Evolutionary conservation across 2,329 filamentous ascomycete genomes (phyloP).

Genomic region (Mariannaea sp.): DNA sequence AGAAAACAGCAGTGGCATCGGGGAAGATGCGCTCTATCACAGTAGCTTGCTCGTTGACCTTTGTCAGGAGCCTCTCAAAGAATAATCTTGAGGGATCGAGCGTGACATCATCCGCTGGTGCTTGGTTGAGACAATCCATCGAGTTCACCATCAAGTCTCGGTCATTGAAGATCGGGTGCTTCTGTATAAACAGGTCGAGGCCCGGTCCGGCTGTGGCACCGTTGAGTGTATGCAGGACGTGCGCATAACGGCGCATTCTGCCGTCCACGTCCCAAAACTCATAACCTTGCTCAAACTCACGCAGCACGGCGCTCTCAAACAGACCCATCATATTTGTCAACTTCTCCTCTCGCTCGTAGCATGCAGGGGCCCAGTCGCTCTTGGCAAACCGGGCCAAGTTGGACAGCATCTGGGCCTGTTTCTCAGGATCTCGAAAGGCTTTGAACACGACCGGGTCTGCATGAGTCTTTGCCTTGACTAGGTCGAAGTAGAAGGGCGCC

Average conservation of each 20-base stretch:
- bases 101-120: slow-evolving; percentile 68
- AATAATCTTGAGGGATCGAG: slow-evolving; percentile 82
- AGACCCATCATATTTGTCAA: slow-evolving; percentile 75
- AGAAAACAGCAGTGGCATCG: slow-evolving; percentile 69
- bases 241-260: slow-evolving; percentile 85
- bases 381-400: slow-evolving; percentile 79
- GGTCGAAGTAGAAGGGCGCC: slow-evolving; percentile 85
- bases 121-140: slow-evolving; percentile 79
- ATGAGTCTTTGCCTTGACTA: slow-evolving; percentile 72
- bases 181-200: slow-evolving; percentile 85
- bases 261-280: slow-evolving; percentile 87
- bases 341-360: slow-evolving; percentile 71
- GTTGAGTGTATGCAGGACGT: slow-evolving; percentile 81
- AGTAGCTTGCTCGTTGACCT: slow-evolving; percentile 80
- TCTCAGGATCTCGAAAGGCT: slow-evolving; percentile 83
- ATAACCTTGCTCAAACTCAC: slow-evolving; percentile 92
- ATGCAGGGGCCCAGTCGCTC: slow-evolving; percentile 80
- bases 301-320: slow-evolving; percentile 88
- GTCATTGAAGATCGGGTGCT: slow-evolving; percentile 81
- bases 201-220: slow-evolving; percentile 69
- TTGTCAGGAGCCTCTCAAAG: slow-evolving; percentile 73
- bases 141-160: slow-evolving; percentile 69
- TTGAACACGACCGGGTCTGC: slow-evolving; percentile 84
- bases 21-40: slow-evolving; percentile 86
- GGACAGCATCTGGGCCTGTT: slow-evolving; percentile 86